Evolutionary conservation across 495 filamentous ascomycete species (phyloP), one percentile per base, ranked within the genome.

Genomic region (Lophium mytilinum): DNA sequence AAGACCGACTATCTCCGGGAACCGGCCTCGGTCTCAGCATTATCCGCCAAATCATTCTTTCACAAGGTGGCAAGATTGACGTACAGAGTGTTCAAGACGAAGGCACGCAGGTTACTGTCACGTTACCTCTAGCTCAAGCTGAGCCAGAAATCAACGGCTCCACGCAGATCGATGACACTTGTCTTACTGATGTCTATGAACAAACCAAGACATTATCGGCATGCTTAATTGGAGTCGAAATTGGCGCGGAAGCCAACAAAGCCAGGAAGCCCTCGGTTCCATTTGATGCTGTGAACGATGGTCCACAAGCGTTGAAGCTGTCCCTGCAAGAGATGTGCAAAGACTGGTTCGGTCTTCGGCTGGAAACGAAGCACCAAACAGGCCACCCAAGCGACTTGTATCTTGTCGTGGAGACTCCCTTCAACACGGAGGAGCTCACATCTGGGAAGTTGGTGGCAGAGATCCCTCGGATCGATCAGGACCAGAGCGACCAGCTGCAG

Each of bases 1-100:
- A 72, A 50, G 55, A 68, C 53, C 51, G 51, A 9, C 55, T 67
- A 11, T 30, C 57, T 15, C 46, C 61, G n/a, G 70, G 70, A 8
- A 71, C 67, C 0, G 70, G 70, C 0, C 61, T 72, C 3, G 70
- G 70, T 5, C 59, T 72, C 11, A 61, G 48, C 36, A 60, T 72
- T n/a, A 64, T 68, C n/a, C 52, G 56, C 12, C 48, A 60, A 21
- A 68, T 72, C 41, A 67, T 71, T 24, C 49, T 61, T 9, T 53
- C 53, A 19, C 41, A 56, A 17, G 58, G 58, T 19, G 69, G 69
- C 3, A 61, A 53, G 18, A 59, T 71, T 34, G 55, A 67, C 3
- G 54, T 69, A 3, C 41, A 51, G 7, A 63, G 57, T 37, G 45
- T 58, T n/a, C 19, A 37, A 37, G 43, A 35, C 6, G 33, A 51